Conservation (phyloP, 108 stramenopile genomes). For the Pseudonitzschia multiseries region DNA sequence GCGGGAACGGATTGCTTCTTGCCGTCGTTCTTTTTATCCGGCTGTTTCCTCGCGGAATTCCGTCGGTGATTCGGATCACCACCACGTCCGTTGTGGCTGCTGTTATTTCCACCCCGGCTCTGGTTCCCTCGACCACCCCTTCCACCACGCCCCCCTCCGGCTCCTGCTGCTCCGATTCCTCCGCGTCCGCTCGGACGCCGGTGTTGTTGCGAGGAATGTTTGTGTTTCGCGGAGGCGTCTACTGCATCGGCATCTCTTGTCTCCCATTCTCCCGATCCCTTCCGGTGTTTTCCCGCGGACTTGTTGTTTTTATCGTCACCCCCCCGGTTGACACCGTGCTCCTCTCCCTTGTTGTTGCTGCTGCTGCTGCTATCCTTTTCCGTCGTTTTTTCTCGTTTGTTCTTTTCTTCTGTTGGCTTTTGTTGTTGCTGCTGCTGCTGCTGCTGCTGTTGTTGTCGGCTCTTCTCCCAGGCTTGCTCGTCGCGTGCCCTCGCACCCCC, state of each 20-base stretch:
- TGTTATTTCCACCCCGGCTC: neutral
- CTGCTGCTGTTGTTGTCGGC: neutral
- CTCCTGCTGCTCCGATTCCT: constrained; percentile 23
- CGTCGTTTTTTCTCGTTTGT: neutral
- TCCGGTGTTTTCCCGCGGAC: neutral
- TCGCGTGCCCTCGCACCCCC: constrained; percentile 75
- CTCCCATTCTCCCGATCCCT: constrained; percentile 3
- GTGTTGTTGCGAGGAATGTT: constrained; percentile 9
- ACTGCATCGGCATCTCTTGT: neutral
- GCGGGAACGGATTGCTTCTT: constrained; percentile 15
- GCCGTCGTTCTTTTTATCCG: constrained; percentile 4
- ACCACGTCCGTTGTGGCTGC: constrained; percentile 10
- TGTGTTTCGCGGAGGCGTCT: neutral
- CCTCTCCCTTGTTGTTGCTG: constrained; percentile 12
- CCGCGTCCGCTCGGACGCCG: constrained; percentile 18
- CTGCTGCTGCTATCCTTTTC: constrained; percentile 6
- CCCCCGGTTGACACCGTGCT: neutral
- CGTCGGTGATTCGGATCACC: neutral
- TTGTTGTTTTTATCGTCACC: constrained; percentile 3
- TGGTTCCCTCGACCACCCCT: constrained; percentile 10
- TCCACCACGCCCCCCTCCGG: constrained; percentile 20
- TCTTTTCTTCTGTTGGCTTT: neutral
- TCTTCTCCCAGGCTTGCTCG: constrained; percentile 47
- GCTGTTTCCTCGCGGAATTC: neutral
- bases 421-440: neutral